A percentile compares a stretch with the other conserved stretches of the same genome.
Conservation (phyloP, 768 basidiomycete genomes). For the Russula abietina region DNA sequence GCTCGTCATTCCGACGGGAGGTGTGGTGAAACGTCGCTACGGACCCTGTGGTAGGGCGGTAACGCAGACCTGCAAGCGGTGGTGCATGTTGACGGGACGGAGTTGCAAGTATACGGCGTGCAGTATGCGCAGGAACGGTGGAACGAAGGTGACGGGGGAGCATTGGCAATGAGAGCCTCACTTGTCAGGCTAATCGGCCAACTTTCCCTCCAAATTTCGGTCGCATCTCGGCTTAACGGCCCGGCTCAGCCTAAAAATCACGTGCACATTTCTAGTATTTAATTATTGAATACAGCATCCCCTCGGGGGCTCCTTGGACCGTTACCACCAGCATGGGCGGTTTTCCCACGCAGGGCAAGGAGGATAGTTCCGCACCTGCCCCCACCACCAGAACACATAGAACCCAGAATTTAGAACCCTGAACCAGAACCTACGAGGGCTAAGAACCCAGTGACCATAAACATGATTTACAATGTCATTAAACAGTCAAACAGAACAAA, state of each 20-base stretch:
- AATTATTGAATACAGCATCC: too few relatives aligned
- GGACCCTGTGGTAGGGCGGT: constrained; percentile 23
- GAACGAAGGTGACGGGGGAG: constrained; percentile 44
- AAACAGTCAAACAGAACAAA: too few relatives aligned
- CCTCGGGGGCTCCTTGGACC: too few relatives aligned
- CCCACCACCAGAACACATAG: too few relatives aligned
- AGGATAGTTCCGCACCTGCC: too few relatives aligned
- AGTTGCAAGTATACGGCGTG: constrained; percentile 27
- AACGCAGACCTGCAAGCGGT: constrained; percentile 31
- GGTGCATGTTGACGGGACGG: constrained; percentile 20
- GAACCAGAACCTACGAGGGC: too few relatives aligned
- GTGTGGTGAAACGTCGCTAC: constrained; percentile 55
- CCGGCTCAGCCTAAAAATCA: not conserved
- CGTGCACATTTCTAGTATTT: too few relatives aligned
- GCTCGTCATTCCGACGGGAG: constrained; percentile 51
- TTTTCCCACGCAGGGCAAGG: too few relatives aligned
- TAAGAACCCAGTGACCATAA: too few relatives aligned
- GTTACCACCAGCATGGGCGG: too few relatives aligned
- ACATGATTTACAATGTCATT: too few relatives aligned
- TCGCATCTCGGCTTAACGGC: constrained; percentile 2
- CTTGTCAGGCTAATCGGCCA: not conserved
- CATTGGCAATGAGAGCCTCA: not conserved
- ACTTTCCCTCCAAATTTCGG: not conserved
- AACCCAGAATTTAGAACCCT: too few relatives aligned
- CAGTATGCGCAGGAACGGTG: constrained; percentile 31